phyloP scores from a whole-genome alignment of 2,329 filamentous ascomycete species.

The Botrytis squamosa region DNA sequence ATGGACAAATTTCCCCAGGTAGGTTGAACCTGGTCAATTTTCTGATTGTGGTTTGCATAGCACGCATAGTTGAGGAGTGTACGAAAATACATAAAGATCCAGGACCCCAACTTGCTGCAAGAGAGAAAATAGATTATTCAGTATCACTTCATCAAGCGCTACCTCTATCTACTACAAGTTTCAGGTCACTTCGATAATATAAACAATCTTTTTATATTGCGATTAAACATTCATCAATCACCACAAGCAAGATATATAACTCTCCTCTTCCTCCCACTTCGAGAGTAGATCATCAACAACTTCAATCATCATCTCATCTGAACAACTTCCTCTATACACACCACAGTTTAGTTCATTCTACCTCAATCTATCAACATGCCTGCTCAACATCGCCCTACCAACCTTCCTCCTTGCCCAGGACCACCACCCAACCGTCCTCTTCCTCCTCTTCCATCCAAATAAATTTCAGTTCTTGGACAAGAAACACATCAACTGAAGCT shows the following conservation, averaged over 20 bases:
- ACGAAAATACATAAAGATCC: constrained; percentile 23
- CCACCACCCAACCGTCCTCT: constrained; percentile 62
- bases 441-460: constrained; percentile 59
- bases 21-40: constrained; percentile 13
- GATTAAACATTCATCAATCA: constrained; percentile 11
- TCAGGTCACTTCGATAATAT: constrained; percentile 12
- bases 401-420: constrained; percentile 64
- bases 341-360: constrained; percentile 7
- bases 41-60: constrained; percentile 16
- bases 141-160: constrained; percentile 20
- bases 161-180: constrained; percentile 12
- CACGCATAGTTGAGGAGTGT: neutral
- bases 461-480: constrained; percentile 8
- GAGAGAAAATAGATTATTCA: constrained; percentile 9
- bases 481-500: constrained; percentile 4
- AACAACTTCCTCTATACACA: neutral
- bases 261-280: constrained; percentile 7
- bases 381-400: constrained; percentile 52
- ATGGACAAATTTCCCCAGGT: constrained; percentile 23
- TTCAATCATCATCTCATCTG: constrained; percentile 14
- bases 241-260: constrained; percentile 20
- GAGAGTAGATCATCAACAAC: constrained; percentile 17
- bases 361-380: constrained; percentile 46
- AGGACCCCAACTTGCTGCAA: constrained; percentile 16
- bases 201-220: constrained; percentile 18